Evolutionary conservation across 2,329 filamentous ascomycete species (phyloP), one percentile per base, ranked within the genome.

Genomic region (Lecanoromycetidae sp.): DNA sequence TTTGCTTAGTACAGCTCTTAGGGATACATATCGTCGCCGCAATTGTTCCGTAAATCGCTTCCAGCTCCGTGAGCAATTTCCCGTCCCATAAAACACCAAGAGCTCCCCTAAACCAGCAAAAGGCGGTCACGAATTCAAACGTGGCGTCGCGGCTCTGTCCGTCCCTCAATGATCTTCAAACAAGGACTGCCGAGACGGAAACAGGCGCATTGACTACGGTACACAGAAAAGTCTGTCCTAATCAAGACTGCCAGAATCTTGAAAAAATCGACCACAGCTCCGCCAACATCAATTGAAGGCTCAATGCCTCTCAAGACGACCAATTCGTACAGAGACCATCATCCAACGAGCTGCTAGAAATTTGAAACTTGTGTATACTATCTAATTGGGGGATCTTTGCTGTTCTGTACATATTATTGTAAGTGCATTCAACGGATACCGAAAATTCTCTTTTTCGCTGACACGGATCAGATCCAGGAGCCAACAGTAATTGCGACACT

Each of bases 41-140:
- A 4, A 35, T 5, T 41, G 9, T 25, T 12, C 19, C n/a, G n/a
- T 20, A 26, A 30, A 6, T 30, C 29, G 22, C 12, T 12, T 25
- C 13, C n/a, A n/a, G n/a, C n/a, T n/a, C n/a, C n/a, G n/a, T n/a
- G n/a, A n/a, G 38, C 23, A 26, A 36, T 29, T 29, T 29, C 23
- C 15, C 25, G 32, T 26, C 29, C 15, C 19, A 15, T n/a, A 30
- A 3, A 8, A 25, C 27, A 20, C 22, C 23, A 9, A 26, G 8
- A 44, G 15, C 35, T 13, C 29, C 35, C 23, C 23, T 6, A 34
- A 29, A 17, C 32, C 39, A n/a, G 32, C 30, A 39, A 45, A 51
- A 45, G 40, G 49, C 45, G 45, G 45, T 45, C 39, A 51, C 45
- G 32, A 45, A 51, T 13, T 44, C 44, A 45, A 45, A 23, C 27